phyloP scores from a whole-genome alignment of 805 yeast species.

The Debaryomyces hansenii region DNA sequence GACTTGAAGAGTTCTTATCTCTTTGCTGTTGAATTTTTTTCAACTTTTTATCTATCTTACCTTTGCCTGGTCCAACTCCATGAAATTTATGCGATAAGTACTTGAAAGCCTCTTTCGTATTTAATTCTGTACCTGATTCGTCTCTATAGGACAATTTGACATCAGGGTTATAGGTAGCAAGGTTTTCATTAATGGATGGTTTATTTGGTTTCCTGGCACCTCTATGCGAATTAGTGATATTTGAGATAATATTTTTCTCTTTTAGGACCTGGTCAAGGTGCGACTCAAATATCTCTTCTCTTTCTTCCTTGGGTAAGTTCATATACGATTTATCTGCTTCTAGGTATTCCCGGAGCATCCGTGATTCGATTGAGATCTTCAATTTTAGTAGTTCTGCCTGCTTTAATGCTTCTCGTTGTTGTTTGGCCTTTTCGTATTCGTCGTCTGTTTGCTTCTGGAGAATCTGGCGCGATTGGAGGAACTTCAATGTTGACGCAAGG shows the following conservation, averaged over 20 bases:
- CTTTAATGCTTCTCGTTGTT: constrained; percentile 21
- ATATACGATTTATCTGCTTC: constrained; percentile 23
- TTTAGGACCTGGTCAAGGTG: constrained; percentile 29
- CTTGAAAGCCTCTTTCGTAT: constrained; percentile 74
- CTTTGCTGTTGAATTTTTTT: constrained; percentile 2
- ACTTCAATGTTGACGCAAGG: constrained; percentile 27
- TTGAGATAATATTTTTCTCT: constrained; percentile 20
- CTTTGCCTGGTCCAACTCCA: constrained; percentile 44
- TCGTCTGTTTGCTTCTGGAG: constrained; percentile 8
- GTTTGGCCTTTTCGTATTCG: constrained; percentile 13
- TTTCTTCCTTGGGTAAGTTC: constrained; percentile 27
- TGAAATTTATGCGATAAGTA: constrained; percentile 77
- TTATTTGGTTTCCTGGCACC: neutral
- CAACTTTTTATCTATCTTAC: constrained; percentile 7
- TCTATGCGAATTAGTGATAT: neutral
- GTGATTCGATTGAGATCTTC: constrained; percentile 32
- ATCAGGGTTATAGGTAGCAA: constrained; percentile 42
- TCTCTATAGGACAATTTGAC: constrained; percentile 63
- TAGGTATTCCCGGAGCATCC: constrained; percentile 30
- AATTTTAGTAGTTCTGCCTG: constrained; percentile 30
- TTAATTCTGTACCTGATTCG: constrained; percentile 57
- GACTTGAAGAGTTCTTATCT: neutral
- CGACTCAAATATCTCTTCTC: constrained; percentile 22
- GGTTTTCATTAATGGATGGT: constrained; percentile 2
- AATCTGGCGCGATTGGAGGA: constrained; percentile 23